Percentiles rank a stretch among this genome's conserved stretches.
These are phyloP conservation scores for Aspergillus eucalypticola DNA, from an alignment of 2,329 filamentous ascomycete genomes.

Conservation along the genomic window DNA sequence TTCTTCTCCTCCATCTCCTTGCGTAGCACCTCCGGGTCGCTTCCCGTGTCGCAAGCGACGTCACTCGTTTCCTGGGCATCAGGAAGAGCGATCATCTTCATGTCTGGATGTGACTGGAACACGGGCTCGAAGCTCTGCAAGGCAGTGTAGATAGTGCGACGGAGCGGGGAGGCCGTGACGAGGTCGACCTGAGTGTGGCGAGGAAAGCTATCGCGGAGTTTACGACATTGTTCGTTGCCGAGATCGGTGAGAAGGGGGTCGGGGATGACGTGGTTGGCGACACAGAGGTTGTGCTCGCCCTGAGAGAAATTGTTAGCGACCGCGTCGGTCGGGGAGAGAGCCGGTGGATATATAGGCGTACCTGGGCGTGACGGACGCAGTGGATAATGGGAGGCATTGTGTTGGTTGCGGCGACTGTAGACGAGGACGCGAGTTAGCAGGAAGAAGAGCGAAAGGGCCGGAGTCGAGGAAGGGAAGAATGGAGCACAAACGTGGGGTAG, in stretches of 20 bases:
- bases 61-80: constrained; percentile 77
- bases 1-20: constrained; percentile 60
- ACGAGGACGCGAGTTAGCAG: neutral
- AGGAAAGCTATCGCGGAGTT: constrained; percentile 64
- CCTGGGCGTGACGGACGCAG: constrained; percentile 50
- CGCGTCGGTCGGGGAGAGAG: neutral
- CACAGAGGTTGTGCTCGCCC: constrained; percentile 76
- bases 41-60: constrained; percentile 75
- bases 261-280: constrained; percentile 68
- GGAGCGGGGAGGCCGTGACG: constrained; percentile 76
- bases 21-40: constrained; percentile 54
- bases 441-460: constrained; percentile 10
- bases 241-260: constrained; percentile 76
- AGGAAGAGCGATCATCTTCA: constrained; percentile 66
- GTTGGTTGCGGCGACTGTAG: neutral
- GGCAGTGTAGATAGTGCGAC: constrained; percentile 77
- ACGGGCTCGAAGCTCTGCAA: constrained; percentile 66
- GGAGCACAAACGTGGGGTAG: constrained; percentile 9
- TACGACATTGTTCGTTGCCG: constrained; percentile 73
- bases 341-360: constrained; percentile 21
- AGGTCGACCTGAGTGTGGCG: constrained; percentile 65
- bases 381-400: constrained; percentile 47
- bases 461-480: constrained; percentile 23
- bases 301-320: constrained; percentile 38
- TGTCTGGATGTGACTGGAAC: constrained; percentile 46